Evolutionary conservation across 176 grass and related monocot species (phyloP), one percentile per base, ranked within the genome.

Genomic region (Carex cristatella): DNA sequence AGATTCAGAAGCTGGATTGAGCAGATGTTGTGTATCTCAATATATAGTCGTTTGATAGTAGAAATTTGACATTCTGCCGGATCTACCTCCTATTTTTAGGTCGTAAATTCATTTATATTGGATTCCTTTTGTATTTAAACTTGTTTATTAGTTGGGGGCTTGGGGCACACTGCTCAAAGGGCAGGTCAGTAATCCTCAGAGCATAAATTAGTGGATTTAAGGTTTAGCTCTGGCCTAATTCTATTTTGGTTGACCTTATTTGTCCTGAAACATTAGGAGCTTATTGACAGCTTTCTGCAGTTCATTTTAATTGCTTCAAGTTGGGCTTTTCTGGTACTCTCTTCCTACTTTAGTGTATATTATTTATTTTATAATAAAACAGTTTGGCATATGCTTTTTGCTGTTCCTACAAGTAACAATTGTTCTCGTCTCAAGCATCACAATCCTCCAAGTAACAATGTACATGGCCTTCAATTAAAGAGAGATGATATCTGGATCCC

Each of bases 391-490:
- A 11, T 51, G 48, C 48, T 51, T 51, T 11, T 51, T 51, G 48
- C 10, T 11, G 10, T 51, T 10, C 9, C 48, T 10, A 51, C 48
- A 51, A 51, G 48, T 51, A 51, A 51, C 48, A 51, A 51, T 51
- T 51, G 48, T 51, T 51, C 48, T 51, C 10, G 1, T 51, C 48
- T 51, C 48, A 51, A 51, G 48, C 48, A 51, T 51, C 48, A 51
- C 2, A 10, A 51, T 9, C 9, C 79, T 92, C 6, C 79, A 97
- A 85, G 79, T 89, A 13, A 86, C 68, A 7, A 94, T 23, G 79
- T 94, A 12, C 72, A 90, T 12, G 91, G 94, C 11, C 54, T 94
- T 38, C 89, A 97, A 81, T 90, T 94, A 35, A 89, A 84, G 62
- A 66, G 65, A 38, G 31, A 89, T 4, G 84, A 68, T 11, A 51